phyloP scores from a whole-genome alignment of 2,329 filamentous ascomycete species.

The Aspergillus oerlinghausenensis region DNA sequence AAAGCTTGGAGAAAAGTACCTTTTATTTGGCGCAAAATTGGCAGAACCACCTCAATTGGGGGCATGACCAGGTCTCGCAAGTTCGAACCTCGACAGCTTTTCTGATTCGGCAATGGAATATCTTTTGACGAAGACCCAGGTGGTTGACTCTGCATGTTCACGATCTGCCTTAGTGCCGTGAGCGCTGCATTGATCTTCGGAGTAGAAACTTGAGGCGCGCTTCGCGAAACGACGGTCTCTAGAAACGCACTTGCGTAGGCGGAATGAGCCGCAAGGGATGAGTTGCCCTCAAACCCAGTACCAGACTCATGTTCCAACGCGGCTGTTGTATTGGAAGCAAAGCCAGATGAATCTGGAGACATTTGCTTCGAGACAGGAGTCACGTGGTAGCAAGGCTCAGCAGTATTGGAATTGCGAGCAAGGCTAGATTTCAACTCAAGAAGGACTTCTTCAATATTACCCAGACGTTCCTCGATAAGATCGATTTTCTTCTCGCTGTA shows the following conservation, averaged over 20 bases:
- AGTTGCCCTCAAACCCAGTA: slow-evolving; percentile 46
- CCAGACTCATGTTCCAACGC: slow-evolving; percentile 25
- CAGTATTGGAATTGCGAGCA: slow-evolving; percentile 1
- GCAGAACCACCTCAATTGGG: slow-evolving; percentile 30
- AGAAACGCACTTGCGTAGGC: slow-evolving; percentile 43
- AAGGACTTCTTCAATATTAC: slow-evolving; percentile 42
- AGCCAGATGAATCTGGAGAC: slow-evolving; percentile 8
- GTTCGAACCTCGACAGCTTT: slow-evolving; percentile 19
- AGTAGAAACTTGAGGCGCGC: slow-evolving; percentile 30
- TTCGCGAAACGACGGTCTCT: slow-evolving; percentile 37
- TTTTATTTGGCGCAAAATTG: slow-evolving; percentile 29
- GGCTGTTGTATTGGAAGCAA: slow-evolving; percentile 16
- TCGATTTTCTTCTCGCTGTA: slow-evolving; percentile 51
- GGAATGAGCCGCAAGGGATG: slow-evolving; percentile 46
- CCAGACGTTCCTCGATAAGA: slow-evolving; percentile 47
- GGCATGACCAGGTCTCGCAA: slow-evolving; percentile 35
- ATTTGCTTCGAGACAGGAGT: slow-evolving; percentile 11
- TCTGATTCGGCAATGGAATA: slow-evolving; percentile 25
- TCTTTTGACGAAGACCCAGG: slow-evolving; percentile 19
- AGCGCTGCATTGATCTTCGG: slow-evolving; percentile 38
- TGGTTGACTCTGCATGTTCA: slow-evolving; percentile 32
- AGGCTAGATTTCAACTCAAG: slow-evolving; percentile 18
- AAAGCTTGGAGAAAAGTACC: slow-evolving; percentile 17
- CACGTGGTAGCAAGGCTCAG: slow-evolving; percentile 5
- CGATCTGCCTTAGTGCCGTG: slow-evolving; percentile 35